Base-by-base conservation (phyloP, 2,329 filamentous ascomycete genomes). In the Geosmithia flava region DNA sequence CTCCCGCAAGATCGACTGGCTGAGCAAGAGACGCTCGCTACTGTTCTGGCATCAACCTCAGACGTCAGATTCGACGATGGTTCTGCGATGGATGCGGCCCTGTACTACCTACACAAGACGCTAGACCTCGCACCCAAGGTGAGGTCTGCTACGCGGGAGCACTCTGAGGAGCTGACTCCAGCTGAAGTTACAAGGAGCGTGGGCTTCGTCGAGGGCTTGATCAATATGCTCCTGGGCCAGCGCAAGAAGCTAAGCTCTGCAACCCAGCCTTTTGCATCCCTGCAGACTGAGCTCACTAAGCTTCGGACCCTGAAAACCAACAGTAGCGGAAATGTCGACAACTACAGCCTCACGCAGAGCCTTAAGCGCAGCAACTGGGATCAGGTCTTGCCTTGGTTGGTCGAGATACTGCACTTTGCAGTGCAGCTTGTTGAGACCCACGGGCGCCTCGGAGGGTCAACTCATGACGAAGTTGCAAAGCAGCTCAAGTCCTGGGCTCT, bases 131-230 rank as follows among this genome's bases (percentile, higher is more conserved):
- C 85, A 54, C 77, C 83, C 16, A 75, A 76, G 54, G 77, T 85
- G 46, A 78, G 91, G 56, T 70, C 76, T 42, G 74, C 82, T 29
- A 70, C 79, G 10, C 74, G 81, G 53, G 82, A 87, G 46, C 88
- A 95, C 63, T 88, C 86, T 1, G 83, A 87, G 39, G 94, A 98
- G 53, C 68, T 98, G 40, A 95, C 85, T 43, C 75, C 81, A 42
- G 83, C 87, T 8, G 88, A 96, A 56, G 76, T 93, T 7, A 75
- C 77, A 42, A 78, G 90, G 58, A 90, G 88, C 60, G 76, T 86
- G 45, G 88, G 88, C 0, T 87, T 87, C 53, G 69, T 96, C n/a
- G 93, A 98, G 61, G 88, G 90, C 23, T 74, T 96, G 50, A 69
- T 97, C 29, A 74, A 83, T 50, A 67, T 80, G n/a, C 62, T 78